Conservation (phyloP, 805 yeast species). For the Cyberlindnera suaveolens region DNA sequence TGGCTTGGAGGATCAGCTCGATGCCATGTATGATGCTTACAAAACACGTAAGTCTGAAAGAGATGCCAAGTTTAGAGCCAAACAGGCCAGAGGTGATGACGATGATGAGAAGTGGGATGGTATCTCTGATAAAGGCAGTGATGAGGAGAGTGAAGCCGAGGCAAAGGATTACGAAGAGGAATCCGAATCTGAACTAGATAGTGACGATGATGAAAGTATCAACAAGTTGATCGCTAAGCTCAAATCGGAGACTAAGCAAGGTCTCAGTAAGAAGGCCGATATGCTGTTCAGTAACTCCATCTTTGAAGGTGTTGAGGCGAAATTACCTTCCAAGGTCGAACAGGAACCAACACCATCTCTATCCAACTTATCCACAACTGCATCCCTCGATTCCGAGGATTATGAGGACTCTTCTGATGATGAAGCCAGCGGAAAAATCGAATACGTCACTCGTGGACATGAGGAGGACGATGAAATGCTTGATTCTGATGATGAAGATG, state of each 20-base stretch:
- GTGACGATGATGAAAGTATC: conserved; percentile 71
- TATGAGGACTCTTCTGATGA: conserved; percentile 18
- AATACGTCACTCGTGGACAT: conserved; percentile 40
- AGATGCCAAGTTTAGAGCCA: conserved; percentile 65
- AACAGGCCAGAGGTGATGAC: conserved; percentile 66
- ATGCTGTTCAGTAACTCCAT: conserved; percentile 47
- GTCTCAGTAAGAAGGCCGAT: conserved; percentile 35
- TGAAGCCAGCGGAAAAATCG: conserved; percentile 31
- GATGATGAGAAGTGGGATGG: conserved; percentile 80
- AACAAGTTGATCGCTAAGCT: conserved; percentile 50
- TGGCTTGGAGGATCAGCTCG: conserved; percentile 74
- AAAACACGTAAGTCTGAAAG: conserved; percentile 62
- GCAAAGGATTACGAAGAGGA: conserved; percentile 35
- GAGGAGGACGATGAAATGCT: conserved; percentile 29
- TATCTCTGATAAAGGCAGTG: conserved; percentile 43
- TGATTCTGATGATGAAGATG: conserved; percentile 48
- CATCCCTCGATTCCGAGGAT: conserved; percentile 19
- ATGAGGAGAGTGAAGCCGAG: conserved; percentile 27
- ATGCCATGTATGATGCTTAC: conserved; percentile 70
- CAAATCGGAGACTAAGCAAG: conserved; percentile 37
- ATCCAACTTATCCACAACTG: conserved; percentile 17
- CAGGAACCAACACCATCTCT: conserved; percentile 7
- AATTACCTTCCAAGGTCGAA: conserved; percentile 14
- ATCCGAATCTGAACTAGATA: conserved; percentile 32
- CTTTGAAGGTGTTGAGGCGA: conserved; percentile 42